phyloP scores from a whole-genome alignment of 257 asterid species.

The Verbascum thapsus region DNA sequence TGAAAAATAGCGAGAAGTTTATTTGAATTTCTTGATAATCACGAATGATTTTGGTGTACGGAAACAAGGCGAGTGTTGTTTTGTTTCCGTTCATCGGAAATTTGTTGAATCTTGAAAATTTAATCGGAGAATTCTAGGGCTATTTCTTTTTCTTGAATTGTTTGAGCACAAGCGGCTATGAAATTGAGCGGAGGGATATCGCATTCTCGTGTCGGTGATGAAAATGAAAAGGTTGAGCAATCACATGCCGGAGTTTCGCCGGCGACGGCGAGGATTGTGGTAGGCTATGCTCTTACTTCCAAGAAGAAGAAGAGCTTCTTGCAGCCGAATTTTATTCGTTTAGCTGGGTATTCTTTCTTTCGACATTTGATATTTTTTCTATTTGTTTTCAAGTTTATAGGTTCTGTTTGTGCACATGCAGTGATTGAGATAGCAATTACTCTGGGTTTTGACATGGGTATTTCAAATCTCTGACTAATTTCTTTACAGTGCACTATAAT shows the following conservation, averaged over 20 bases:
- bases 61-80: constrained; percentile 21
- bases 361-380: not conserved
- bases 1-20: not conserved
- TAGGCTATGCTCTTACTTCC: constrained; percentile 71
- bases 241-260: constrained; percentile 25
- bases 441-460: not conserved
- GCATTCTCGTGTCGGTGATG: constrained; percentile 32
- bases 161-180: constrained; percentile 27
- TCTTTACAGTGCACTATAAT: not conserved
- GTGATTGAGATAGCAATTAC: constrained; percentile 15
- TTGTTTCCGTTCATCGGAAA: constrained; percentile 8
- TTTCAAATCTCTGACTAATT: constrained; percentile 5
- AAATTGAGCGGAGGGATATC: constrained; percentile 35
- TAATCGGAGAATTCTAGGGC: constrained; percentile 22
- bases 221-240: constrained; percentile 30
- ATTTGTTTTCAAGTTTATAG: not conserved
- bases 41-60: constrained; percentile 15
- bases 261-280: constrained; percentile 44
- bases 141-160: not conserved
- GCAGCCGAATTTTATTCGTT: constrained; percentile 55
- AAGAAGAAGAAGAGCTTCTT: constrained; percentile 71
- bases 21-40: not conserved
- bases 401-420: not conserved
- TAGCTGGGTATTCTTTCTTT: constrained; percentile 54
- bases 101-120: not conserved